Percentiles rank a stretch among this genome's conserved stretches.
Conservation (phyloP, 352 stramenopile genomes). For the Phytopythium vexans region DNA sequence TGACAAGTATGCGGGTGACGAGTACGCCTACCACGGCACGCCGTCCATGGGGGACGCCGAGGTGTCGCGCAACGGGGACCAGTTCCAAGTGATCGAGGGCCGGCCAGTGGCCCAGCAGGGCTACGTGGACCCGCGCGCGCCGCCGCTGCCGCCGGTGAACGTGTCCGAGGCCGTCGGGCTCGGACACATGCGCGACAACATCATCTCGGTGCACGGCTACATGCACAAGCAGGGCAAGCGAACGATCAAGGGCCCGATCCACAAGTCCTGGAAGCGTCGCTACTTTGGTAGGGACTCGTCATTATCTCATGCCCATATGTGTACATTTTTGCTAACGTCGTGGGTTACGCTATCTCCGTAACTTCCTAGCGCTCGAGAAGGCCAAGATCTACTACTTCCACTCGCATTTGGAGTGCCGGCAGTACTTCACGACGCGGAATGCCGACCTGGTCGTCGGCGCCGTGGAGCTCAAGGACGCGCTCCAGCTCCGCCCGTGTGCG, state of each 20-base stretch:
- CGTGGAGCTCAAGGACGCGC: conserved; percentile 79
- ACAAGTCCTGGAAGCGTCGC: conserved; percentile 85
- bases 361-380: conserved; percentile 54
- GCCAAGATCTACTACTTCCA: conserved; percentile 91
- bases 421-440: conserved; percentile 87
- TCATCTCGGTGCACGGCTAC: conserved; percentile 88
- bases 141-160: conserved; percentile 61
- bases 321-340: not conserved
- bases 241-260: conserved; percentile 82
- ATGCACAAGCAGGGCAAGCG: conserved; percentile 90
- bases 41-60: conserved; percentile 49
- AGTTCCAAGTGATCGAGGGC: conserved; percentile 47
- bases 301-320: not conserved
- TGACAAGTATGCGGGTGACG: conserved; percentile 36
- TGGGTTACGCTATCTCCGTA: not conserved
- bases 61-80: conserved; percentile 35
- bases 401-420: conserved; percentile 77
- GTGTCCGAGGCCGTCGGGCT: conserved; percentile 66
- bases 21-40: conserved; percentile 62
- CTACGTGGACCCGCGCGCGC: conserved; percentile 65
- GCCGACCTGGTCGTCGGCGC: conserved; percentile 76
- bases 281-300: conserved; percentile 53
- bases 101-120: conserved; percentile 47
- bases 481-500: conserved; percentile 77
- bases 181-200: conserved; percentile 64